Percentiles rank a stretch among this genome's conserved stretches.
Conservation (phyloP, 495 filamentous ascomycete genomes). For the Parmelia sp. region DNA sequence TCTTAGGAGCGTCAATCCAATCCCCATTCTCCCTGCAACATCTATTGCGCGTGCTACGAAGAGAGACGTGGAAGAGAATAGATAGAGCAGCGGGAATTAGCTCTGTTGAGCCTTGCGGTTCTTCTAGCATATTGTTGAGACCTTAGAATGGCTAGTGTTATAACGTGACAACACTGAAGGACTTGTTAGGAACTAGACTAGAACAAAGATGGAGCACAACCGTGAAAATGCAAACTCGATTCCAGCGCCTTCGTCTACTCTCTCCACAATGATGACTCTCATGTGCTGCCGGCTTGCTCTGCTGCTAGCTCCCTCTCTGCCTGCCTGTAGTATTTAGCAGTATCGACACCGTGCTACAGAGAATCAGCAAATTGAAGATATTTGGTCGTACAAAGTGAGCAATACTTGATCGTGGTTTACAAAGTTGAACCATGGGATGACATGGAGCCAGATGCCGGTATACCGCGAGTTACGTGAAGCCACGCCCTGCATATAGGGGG, state of each 20-base stretch:
- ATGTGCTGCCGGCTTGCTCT: slow-evolving; percentile 40
- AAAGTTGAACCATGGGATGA: slow-evolving; percentile 94
- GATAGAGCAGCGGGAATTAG: background rate
- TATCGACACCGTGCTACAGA: slow-evolving; percentile 84
- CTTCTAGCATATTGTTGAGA: background rate
- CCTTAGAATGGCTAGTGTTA: background rate
- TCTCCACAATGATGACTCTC: background rate
- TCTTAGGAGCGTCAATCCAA: background rate
- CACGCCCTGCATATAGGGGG: slow-evolving; percentile 87
- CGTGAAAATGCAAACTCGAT: background rate
- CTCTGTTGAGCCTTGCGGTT: background rate
- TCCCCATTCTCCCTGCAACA: background rate
- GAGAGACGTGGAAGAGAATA: background rate
- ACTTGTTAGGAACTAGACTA: background rate
- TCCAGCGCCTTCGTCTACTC: background rate
- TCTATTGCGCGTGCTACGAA: background rate
- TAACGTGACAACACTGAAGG: background rate
- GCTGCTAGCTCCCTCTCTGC: slow-evolving; percentile 91
- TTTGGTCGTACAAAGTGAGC: slow-evolving; percentile 13
- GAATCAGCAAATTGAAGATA: slow-evolving; percentile 17
- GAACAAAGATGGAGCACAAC: background rate
- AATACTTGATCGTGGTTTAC: slow-evolving; percentile 83
- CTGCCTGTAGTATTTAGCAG: slow-evolving; percentile 93
- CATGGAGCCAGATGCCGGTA: slow-evolving; percentile 69
- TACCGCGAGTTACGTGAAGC: slow-evolving; percentile 90